These are phyloP conservation scores for Sporisorium exsertum DNA, from an alignment of 1,284 basidiomycete genomes.

Conservation along the genomic window DNA sequence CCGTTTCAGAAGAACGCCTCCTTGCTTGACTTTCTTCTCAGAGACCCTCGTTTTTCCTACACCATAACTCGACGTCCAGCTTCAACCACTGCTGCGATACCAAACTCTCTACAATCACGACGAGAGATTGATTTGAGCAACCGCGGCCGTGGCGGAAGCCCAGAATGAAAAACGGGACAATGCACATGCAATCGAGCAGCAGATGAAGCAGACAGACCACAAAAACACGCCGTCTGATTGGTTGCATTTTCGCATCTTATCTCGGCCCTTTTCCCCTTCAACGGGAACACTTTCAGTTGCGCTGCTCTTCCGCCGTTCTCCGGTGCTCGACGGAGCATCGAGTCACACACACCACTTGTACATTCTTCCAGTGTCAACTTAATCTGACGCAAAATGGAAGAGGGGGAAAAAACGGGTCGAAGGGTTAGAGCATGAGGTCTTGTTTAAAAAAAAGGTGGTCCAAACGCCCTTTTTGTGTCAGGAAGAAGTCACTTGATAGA, in stretches of 20 bases:
- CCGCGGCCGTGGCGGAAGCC: neutral
- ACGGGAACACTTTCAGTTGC: too few relatives aligned
- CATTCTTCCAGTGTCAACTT: conserved; percentile 1
- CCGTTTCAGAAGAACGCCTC: neutral
- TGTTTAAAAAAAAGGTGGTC: neutral
- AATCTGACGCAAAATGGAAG: conserved; percentile 29
- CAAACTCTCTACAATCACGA: neutral
- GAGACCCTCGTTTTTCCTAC: conserved; percentile 5
- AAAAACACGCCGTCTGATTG: conserved; percentile 7
- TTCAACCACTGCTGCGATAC: neutral
- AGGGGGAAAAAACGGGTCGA: too few relatives aligned
- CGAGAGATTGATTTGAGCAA: neutral
- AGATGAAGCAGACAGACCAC: neutral
- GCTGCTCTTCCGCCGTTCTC: neutral
- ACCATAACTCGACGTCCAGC: neutral
- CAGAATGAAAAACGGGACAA: neutral
- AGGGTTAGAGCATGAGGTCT: neutral
- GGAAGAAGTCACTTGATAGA: conserved; percentile 17
- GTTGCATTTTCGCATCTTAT: conserved; percentile 24
- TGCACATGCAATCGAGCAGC: neutral
- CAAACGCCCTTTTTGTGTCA: conserved; percentile 1
- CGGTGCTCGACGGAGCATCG: neutral
- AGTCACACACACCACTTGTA: conserved; percentile 14
- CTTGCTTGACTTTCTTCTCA: neutral
- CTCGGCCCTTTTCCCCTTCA: conserved; percentile 7